Conservation (phyloP, 78 protist genomes). For the Dictyostelium intermedium region DNA sequence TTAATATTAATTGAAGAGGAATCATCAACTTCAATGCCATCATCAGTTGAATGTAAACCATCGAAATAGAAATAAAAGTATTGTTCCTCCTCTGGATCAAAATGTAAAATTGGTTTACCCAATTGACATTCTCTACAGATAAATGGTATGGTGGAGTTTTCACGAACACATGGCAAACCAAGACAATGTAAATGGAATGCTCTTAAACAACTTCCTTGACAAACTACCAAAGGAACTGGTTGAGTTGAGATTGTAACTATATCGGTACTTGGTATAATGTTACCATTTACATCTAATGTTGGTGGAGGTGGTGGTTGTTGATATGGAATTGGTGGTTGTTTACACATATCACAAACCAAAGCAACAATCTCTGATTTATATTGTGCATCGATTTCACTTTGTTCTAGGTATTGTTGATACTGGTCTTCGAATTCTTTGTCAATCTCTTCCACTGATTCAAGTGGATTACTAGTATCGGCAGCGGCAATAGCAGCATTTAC, state of each 20-base stretch:
- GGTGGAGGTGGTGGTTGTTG: not conserved
- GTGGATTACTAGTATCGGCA: not conserved
- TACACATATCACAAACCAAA: constrained; percentile 28
- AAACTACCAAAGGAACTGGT: constrained; percentile 37
- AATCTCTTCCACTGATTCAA: constrained; percentile 37
- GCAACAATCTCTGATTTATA: constrained; percentile 30
- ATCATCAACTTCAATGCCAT: not conserved
- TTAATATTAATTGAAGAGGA: not conserved
- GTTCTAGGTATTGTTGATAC: not conserved
- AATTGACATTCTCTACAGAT: constrained; percentile 62
- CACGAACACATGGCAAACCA: constrained; percentile 16
- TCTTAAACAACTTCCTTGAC: constrained; percentile 65
- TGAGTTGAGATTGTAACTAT: not conserved
- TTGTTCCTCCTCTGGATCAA: constrained; percentile 24
- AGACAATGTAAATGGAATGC: constrained; percentile 71
- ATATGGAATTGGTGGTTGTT: constrained; percentile 30
- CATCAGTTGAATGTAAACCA: constrained; percentile 24
- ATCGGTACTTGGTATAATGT: not conserved
- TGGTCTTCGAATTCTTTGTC: constrained; percentile 38
- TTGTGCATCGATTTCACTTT: not conserved
- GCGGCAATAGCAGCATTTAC: not conserved
- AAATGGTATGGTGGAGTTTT: not conserved
- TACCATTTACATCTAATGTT: not conserved
- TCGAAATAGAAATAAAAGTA: constrained; percentile 68
- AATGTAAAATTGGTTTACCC: constrained; percentile 66